Percentiles rank a stretch among this genome's conserved stretches.
These are phyloP conservation scores for Pichia paraexigua DNA, from an alignment of 805 yeast species.

Conservation along the genomic window DNA sequence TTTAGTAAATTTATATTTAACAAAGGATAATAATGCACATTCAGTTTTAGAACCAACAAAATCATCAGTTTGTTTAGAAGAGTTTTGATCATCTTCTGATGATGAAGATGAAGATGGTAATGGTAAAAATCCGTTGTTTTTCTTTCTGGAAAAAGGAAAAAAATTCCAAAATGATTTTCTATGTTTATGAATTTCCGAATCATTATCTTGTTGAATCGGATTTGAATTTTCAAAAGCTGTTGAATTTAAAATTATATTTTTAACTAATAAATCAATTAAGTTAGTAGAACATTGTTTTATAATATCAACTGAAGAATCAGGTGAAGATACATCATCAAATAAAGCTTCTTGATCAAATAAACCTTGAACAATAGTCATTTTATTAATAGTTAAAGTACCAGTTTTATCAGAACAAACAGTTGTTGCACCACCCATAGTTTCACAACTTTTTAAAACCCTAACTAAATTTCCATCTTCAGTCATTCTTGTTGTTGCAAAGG, in stretches of 20 bases:
- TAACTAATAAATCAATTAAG: slow-evolving; percentile 28
- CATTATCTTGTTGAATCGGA: slow-evolving; percentile 17
- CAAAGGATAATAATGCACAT: slow-evolving; percentile 71
- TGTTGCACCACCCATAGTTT: slow-evolving; percentile 98
- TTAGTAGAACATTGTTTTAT: slow-evolving; percentile 1
- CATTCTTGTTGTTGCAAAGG: slow-evolving; percentile 98
- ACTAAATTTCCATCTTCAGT: slow-evolving; percentile 93
- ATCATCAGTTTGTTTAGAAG: not conserved
- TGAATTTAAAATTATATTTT: slow-evolving; percentile 71
- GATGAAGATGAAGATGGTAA: not conserved
- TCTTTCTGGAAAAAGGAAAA: not conserved
- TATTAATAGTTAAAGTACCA: slow-evolving; percentile 91
- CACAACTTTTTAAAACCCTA: slow-evolving; percentile 89
- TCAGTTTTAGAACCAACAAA: slow-evolving; percentile 93
- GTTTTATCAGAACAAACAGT: slow-evolving; percentile 96
- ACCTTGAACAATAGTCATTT: slow-evolving; percentile 84
- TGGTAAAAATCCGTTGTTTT: not conserved
- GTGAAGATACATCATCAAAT: slow-evolving; percentile 40
- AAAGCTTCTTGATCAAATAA: slow-evolving; percentile 45
- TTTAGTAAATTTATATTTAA: slow-evolving; percentile 46
- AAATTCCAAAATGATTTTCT: slow-evolving; percentile 1
- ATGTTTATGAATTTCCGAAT: not conserved
- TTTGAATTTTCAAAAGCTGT: slow-evolving; percentile 72
- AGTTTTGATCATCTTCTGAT: not conserved
- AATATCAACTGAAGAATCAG: not conserved